phyloP scores from a whole-genome alignment of 2,329 filamentous ascomycete genomes.

The Herpotrichia juniperi region DNA sequence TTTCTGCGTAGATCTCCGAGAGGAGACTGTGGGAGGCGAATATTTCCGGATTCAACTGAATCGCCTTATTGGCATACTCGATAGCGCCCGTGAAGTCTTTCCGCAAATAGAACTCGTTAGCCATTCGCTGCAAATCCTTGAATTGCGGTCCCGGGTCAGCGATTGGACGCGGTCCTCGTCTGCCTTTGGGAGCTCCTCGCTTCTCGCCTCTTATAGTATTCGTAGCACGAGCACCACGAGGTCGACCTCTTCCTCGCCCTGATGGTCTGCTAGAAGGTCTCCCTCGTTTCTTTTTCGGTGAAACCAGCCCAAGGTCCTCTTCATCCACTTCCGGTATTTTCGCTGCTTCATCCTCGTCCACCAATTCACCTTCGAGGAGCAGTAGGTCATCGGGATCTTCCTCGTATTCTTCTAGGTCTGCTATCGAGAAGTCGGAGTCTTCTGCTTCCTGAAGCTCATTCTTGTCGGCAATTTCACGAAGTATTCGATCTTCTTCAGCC shows the following conservation, averaged over 20 bases:
- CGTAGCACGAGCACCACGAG: conserved; percentile 16
- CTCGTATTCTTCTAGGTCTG: conserved; percentile 34
- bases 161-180: conserved; percentile 57
- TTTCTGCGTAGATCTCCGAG: conserved; percentile 62
- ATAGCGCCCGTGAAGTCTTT: conserved; percentile 61
- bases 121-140: conserved; percentile 68
- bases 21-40: conserved; percentile 66
- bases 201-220: conserved; percentile 28
- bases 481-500: conserved; percentile 37
- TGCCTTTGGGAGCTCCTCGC: conserved; percentile 36
- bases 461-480: conserved; percentile 32
- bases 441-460: conserved; percentile 34
- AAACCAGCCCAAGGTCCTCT: conserved; percentile 11
- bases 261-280: conserved; percentile 29
- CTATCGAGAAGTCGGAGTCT: conserved; percentile 44
- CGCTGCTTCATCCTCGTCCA: conserved; percentile 33
- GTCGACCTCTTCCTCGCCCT: conserved; percentile 27
- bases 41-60: conserved; percentile 63
- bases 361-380: conserved; percentile 31
- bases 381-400: conserved; percentile 23
- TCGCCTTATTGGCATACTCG: conserved; percentile 38
- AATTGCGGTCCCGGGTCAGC: conserved; percentile 75
- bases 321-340: conserved; percentile 24
- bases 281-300: conserved; percentile 11
- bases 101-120: conserved; percentile 71